Percentiles rank a stretch among this genome's conserved stretches.
These are phyloP conservation scores for Lolium multiflorum DNA, from an alignment of 176 grass and related monocot genomes.

Conservation along the genomic window DNA sequence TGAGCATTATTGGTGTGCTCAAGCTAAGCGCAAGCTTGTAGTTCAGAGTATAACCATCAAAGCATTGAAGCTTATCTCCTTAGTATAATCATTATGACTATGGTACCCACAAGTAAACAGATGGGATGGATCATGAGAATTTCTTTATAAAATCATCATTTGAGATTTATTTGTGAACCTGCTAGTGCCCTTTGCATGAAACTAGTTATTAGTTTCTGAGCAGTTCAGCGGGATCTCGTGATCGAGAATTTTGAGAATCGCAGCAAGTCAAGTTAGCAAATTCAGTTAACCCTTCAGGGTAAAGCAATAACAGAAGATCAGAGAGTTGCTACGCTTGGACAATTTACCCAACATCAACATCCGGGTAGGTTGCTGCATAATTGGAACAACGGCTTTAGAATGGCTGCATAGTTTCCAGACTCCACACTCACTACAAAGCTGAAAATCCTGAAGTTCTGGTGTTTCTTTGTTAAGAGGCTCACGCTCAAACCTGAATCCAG, in stretches of 20 bases:
- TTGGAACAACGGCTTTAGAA: background rate
- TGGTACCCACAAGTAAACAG: background rate
- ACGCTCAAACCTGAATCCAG: slow-evolving; percentile 10
- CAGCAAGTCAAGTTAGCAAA: background rate
- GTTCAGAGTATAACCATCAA: background rate
- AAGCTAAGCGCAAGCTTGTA: background rate
- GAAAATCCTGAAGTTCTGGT: background rate
- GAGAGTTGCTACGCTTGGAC: background rate
- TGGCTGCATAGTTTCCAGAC: background rate
- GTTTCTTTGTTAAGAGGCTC: background rate
- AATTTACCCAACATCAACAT: background rate
- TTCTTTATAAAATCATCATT: background rate
- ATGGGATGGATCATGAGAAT: background rate
- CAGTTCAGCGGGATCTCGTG: background rate
- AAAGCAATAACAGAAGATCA: background rate
- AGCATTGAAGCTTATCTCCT: background rate
- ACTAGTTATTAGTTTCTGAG: background rate
- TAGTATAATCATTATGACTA: background rate
- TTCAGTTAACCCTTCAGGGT: background rate
- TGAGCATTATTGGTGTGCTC: background rate
- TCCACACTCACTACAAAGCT: background rate
- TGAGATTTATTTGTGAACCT: too few relatives aligned
- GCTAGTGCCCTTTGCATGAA: background rate
- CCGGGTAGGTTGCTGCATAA: background rate
- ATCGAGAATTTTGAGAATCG: background rate